These are phyloP conservation scores for Xylaria sp. DNA, from an alignment of 2,329 filamentous ascomycete genomes.

Conservation along the genomic window DNA sequence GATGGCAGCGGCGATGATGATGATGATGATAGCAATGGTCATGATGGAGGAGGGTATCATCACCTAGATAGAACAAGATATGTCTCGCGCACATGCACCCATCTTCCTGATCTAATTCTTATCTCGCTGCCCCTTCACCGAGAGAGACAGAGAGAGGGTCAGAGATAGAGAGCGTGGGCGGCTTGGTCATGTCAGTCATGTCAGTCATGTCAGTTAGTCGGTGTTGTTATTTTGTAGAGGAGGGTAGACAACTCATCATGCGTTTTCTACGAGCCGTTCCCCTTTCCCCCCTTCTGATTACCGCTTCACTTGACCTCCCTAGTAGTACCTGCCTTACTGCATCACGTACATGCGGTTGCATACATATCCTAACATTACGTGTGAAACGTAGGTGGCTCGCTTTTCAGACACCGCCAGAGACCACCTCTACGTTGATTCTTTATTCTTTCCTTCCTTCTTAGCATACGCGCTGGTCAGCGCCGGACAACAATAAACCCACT, in stretches of 20 bases:
- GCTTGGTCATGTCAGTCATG: no score
- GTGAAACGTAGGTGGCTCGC: constrained; percentile 19
- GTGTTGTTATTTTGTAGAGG: constrained; percentile 24
- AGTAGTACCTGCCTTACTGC: no score
- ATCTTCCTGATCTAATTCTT: constrained; percentile 10
- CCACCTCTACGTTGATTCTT: no score
- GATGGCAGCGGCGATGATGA: no score
- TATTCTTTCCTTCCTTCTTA: background rate
- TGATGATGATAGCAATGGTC: no score
- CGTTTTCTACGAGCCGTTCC: constrained; percentile 25
- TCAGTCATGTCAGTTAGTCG: no score
- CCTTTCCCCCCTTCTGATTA: constrained; percentile 3
- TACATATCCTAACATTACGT: constrained; percentile 4
- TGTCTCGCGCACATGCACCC: constrained; percentile 16
- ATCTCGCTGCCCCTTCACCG: no score
- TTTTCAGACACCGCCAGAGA: background rate
- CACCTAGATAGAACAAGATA: constrained; percentile 6
- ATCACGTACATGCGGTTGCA: constrained; percentile 3
- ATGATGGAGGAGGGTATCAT: background rate
- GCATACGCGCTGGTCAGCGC: background rate
- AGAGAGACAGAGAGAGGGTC: constrained; percentile 1
- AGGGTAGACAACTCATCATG: constrained; percentile 35
- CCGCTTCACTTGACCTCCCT: constrained; percentile 27
- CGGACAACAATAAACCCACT: no score
- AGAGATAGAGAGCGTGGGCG: no score